A percentile compares a stretch with the other conserved stretches of the same genome.
Evolutionary conservation across 768 basidiomycete species (phyloP).

Genomic region (Auricularia sp.): DNA sequence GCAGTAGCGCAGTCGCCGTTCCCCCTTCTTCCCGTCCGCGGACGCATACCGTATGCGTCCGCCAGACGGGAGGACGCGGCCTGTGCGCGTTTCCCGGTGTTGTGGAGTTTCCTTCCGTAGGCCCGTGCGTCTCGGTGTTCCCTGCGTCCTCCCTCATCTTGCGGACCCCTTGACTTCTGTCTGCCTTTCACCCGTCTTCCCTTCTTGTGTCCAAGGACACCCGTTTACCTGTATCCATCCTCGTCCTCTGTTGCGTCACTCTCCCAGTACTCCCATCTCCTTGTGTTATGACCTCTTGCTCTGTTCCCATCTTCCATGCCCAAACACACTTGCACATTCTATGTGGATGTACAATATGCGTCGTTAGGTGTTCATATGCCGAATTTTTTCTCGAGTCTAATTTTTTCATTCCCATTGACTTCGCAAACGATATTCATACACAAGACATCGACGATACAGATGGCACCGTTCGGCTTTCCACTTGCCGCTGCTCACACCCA

Average conservation of each 20-base stretch:
- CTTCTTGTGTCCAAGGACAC: neutral
- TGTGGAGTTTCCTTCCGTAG: neutral
- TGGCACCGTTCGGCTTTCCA: neutral
- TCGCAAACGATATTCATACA: neutral
- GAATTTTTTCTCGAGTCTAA: too few relatives aligned
- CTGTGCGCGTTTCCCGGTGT: neutral
- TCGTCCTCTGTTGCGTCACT: neutral
- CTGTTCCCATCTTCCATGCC: too few relatives aligned
- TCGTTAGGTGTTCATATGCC: too few relatives aligned
- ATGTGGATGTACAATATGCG: too few relatives aligned
- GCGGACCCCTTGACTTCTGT: neutral
- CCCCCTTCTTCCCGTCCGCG: neutral
- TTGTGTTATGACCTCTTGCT: too few relatives aligned
- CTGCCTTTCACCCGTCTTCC: neutral
- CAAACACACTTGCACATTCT: too few relatives aligned
- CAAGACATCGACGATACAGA: neutral
- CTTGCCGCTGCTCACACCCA: conserved; percentile 30
- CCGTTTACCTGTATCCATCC: neutral
- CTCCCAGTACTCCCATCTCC: neutral
- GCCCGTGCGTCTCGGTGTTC: neutral
- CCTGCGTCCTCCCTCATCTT: neutral
- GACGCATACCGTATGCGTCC: neutral
- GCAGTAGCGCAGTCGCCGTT: neutral
- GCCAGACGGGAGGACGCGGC: neutral
- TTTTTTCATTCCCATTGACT: neutral